phyloP scores from a whole-genome alignment of 1,284 basidiomycete species.

The Wallemia mellicola region DNA sequence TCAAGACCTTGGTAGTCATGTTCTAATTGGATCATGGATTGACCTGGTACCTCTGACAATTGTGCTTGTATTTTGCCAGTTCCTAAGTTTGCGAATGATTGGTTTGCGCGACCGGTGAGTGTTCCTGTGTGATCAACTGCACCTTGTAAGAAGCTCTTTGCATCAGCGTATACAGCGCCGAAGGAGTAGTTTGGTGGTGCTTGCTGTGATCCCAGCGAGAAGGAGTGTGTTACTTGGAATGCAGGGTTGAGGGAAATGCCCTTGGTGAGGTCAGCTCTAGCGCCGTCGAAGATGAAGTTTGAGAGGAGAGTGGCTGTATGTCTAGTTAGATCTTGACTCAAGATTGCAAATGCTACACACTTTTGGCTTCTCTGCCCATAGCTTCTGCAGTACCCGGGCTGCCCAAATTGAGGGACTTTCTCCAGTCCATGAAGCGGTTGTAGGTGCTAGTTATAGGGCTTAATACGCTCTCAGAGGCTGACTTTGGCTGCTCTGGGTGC shows the following conservation, averaged over 20 bases:
- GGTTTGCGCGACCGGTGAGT: slow-evolving; percentile 65
- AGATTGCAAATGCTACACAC: slow-evolving; percentile 5
- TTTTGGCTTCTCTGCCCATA: slow-evolving; percentile 39
- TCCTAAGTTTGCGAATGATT: slow-evolving; percentile 49
- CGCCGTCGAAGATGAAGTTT: slow-evolving; percentile 94
- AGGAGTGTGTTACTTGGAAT: slow-evolving; percentile 95
- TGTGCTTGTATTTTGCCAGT: slow-evolving; percentile 58
- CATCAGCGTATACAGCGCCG: slow-evolving; percentile 68
- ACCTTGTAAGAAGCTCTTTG: slow-evolving; percentile 77
- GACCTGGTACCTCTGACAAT: slow-evolving; percentile 24
- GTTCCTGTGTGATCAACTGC: slow-evolving; percentile 76
- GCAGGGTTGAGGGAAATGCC: slow-evolving; percentile 70
- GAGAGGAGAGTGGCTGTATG: slow-evolving; percentile 51
- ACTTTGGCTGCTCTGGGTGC: neutral
- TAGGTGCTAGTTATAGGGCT: slow-evolving; percentile 31
- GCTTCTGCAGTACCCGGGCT: slow-evolving; percentile 74
- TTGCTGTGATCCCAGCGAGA: slow-evolving; percentile 52
- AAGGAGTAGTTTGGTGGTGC: slow-evolving; percentile 66
- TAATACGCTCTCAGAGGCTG: neutral
- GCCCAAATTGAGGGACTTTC: slow-evolving; percentile 41
- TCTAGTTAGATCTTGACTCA: neutral
- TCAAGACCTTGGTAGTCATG: slow-evolving; percentile 80
- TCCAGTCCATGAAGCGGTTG: slow-evolving; percentile 45
- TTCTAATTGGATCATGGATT: slow-evolving; percentile 73
- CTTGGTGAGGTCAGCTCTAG: slow-evolving; percentile 80